Base-by-base conservation (phyloP, 257 asterid species). In the Anisodus acutangulus region DNA sequence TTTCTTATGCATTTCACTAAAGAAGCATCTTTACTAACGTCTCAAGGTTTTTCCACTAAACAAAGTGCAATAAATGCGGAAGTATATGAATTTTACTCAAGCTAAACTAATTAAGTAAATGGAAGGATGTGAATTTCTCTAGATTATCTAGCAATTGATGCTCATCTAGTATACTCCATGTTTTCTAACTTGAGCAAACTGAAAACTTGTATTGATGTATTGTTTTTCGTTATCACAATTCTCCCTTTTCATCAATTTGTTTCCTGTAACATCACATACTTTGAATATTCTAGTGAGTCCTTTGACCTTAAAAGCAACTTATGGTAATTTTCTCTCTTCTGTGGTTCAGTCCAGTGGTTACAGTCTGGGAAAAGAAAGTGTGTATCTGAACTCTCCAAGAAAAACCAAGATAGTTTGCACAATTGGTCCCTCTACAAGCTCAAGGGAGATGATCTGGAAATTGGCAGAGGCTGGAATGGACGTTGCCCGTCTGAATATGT, bases 401-500 rank as follows among this genome's bases (percentile, higher is more conserved):
- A 96, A 94, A 91, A 96, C 99, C n/a, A 96, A 96, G 91, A 94
- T 96, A 54, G 92, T 97, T 51, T 95, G 98, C 76, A 95, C 99
- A 1, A 95, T 97, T 83, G 99, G 99, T 59, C 99, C 99, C 87
- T 95, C 99, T 51, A 91, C 96, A 67, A 97, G 98, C 92, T 93
- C 99, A 9, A 93, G 94, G 16, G 99, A 97, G 70, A 97, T 95
- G 99, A 97, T 97, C 83, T 92, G 99, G 99, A 97, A 95, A 87
- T 88, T 97, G 87, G 99, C 98, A 22, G 98, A 97, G 86, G 85
- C 91, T 78, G 99, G 99, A 89, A 97, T 97, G 99, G 93, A 94
- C 54, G 99, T 97, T 83, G 98, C 99, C 22, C 99, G 98, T 81
- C 86, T 95, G 79, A 97, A 97, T 86, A 97, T 97, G 99, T 97